Conservation (phyloP, 164 flowering plant genomes). For the Piper longum region DNA sequence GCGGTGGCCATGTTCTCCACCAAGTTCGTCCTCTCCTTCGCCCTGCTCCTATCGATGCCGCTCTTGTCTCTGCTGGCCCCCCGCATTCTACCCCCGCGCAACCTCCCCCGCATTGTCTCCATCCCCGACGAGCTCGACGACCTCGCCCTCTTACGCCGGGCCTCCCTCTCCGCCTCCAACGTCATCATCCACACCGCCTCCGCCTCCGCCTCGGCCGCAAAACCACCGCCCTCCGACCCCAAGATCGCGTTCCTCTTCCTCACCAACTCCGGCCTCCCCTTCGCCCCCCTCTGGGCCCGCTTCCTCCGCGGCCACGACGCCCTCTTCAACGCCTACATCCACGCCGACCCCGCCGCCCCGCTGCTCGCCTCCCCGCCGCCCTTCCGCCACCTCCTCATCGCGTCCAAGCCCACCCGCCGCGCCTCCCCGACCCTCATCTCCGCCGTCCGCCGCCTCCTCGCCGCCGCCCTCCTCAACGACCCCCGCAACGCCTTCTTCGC, state of each 20-base stretch:
- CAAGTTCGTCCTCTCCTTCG: conserved; percentile 30
- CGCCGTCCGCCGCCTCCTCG: conserved; percentile 77
- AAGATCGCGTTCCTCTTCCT: conserved; percentile 86
- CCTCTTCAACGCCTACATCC: conserved; percentile 70
- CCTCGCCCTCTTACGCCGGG: conserved; percentile 55
- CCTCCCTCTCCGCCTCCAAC: conserved; percentile 24
- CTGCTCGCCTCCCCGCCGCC: conserved; percentile 31
- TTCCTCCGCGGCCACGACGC: conserved; percentile 34
- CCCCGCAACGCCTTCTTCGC: conserved; percentile 64
- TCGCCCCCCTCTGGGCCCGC: conserved; percentile 66
- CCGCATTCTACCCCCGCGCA: conserved; percentile 33
- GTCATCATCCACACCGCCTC: conserved; percentile 22
- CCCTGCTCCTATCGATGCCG: conserved; percentile 47
- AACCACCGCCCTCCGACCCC: conserved; percentile 22
- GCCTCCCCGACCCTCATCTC: conserved; percentile 74
- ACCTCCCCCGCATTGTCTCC: conserved; percentile 25
- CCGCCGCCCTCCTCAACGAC: conserved; percentile 76
- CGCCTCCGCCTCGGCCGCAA: conserved; percentile 17
- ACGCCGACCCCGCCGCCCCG: conserved; percentile 60
- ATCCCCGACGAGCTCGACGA: conserved; percentile 65
- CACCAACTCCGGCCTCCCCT: conserved; percentile 64
- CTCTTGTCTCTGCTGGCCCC: conserved; percentile 44
- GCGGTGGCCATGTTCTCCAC: conserved; percentile 20
- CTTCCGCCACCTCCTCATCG: conserved; percentile 35
- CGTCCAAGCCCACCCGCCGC: conserved; percentile 53